phyloP scores from a whole-genome alignment of 768 basidiomycete species.

The Calvatia gigantea region DNA sequence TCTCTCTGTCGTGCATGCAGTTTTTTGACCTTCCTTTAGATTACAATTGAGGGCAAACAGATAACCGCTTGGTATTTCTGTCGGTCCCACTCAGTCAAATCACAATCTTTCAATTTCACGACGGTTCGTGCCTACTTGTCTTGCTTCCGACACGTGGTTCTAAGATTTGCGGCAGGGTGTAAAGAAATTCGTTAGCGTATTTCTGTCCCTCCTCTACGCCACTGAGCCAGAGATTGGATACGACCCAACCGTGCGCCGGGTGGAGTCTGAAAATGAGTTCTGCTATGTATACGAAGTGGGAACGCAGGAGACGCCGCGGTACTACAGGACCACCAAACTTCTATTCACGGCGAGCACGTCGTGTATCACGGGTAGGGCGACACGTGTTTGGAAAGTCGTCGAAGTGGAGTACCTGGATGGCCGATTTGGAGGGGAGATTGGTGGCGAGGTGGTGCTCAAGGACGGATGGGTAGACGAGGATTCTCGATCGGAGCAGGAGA shows the following conservation, averaged over 20 bases:
- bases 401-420: constrained; percentile 5
- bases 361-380: constrained; percentile 12
- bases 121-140: neutral
- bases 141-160: neutral
- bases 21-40: neutral
- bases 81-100: constrained; percentile 3
- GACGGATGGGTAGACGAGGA: constrained; percentile 17
- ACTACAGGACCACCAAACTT: neutral
- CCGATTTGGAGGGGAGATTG: neutral
- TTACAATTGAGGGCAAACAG: neutral
- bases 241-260: neutral
- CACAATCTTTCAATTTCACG: neutral
- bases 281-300: neutral
- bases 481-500: constrained; percentile 13
- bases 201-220: neutral
- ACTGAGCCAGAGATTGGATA: constrained; percentile 3
- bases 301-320: neutral
- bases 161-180: neutral
- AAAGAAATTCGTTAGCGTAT: neutral
- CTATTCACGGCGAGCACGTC: neutral
- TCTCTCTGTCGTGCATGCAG: neutral
- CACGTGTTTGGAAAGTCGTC: constrained; percentile 15
- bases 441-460: constrained; percentile 14
- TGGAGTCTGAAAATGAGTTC: neutral
- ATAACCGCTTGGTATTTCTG: constrained; percentile 11